Conservation (phyloP, 345 rosid species). For the Lepidium didymum region DNA sequence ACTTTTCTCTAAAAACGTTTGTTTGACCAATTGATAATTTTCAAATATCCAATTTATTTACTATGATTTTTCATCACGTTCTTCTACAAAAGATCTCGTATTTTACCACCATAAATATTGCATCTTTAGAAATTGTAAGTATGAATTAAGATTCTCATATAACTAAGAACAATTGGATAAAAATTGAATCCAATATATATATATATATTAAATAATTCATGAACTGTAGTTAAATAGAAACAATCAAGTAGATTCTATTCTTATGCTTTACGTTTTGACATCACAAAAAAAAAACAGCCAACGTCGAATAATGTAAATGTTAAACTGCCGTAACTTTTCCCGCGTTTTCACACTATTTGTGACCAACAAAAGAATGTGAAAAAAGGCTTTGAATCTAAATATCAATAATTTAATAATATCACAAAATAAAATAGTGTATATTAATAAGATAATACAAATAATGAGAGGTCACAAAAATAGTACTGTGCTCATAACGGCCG, state of each 20-base stretch:
- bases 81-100: not conserved
- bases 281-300: not conserved
- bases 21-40: not conserved
- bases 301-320: conserved; percentile 16
- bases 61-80: not conserved
- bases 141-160: not conserved
- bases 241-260: conserved; percentile 17
- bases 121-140: not conserved
- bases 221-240: conserved; percentile 4
- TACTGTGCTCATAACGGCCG: conserved; percentile 23
- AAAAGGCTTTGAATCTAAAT: not conserved
- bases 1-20: conserved; percentile 12
- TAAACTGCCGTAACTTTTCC: conserved; percentile 23
- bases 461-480: conserved; percentile 1
- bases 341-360: conserved; percentile 27
- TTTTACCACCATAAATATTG: not conserved
- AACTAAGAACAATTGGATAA: not conserved
- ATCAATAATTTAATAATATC: not conserved
- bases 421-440: not conserved
- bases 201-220: not conserved
- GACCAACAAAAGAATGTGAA: conserved; percentile 8
- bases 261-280: conserved; percentile 22
- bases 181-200: not conserved
- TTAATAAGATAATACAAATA: conserved; percentile 13
- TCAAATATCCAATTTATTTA: not conserved